phyloP scores from a whole-genome alignment of 2,329 filamentous ascomycete genomes.

The Aspergillus fumigatus region DNA sequence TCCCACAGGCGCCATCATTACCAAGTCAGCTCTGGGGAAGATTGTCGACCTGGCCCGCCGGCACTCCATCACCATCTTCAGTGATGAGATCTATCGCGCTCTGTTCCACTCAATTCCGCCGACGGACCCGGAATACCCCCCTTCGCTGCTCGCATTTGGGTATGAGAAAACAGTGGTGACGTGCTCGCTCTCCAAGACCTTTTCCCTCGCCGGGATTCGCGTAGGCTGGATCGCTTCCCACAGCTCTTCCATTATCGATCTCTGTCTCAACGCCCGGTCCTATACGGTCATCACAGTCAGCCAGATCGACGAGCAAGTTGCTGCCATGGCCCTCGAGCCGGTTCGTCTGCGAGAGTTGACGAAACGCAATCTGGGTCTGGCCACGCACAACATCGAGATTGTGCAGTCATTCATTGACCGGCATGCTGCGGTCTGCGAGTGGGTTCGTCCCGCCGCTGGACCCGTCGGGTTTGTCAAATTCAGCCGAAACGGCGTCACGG shows the following conservation, averaged over 20 bases:
- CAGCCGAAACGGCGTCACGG: background rate
- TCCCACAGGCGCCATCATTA: background rate
- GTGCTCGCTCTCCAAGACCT: background rate
- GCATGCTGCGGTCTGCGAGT: background rate
- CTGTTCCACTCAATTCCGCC: background rate
- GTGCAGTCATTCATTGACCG: background rate
- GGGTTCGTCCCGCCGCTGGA: background rate
- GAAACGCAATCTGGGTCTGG: background rate
- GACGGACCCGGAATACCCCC: background rate
- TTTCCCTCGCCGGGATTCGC: background rate
- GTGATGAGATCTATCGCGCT: background rate
- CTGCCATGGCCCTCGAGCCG: background rate
- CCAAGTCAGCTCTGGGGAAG: background rate
- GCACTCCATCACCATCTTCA: background rate
- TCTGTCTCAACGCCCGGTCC: background rate
- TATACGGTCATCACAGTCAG: background rate
- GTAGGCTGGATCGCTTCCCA: background rate
- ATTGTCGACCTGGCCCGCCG: background rate
- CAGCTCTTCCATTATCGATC: background rate
- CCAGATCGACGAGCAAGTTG: background rate
- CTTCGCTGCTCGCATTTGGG: background rate
- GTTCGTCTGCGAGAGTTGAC: background rate
- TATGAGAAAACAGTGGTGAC: background rate
- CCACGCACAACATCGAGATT: background rate
- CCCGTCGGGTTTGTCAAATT: background rate